Evolutionary conservation across 1,284 basidiomycete species (phyloP), one percentile per base, ranked within the genome.

Genomic region (Termitomyces sp.): DNA sequence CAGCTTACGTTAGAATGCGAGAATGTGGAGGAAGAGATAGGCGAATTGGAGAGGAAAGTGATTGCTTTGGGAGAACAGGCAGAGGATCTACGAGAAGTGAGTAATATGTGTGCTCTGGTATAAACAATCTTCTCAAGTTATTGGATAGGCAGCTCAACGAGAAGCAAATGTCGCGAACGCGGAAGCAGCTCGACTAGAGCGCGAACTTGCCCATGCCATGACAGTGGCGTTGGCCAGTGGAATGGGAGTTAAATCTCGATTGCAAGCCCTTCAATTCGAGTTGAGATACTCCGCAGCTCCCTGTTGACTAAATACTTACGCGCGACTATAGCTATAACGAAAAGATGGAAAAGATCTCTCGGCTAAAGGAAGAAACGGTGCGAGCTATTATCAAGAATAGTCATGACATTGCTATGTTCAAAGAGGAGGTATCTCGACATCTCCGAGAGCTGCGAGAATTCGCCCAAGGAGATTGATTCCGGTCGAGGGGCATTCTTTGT

Each of bases 381-480:
- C 80, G 86, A 1, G 84, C 84, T n/a, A 88, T 91, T 57, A 78
- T 88, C 58, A 90, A 89, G 74, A 90, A 84, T 67, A 86, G 84
- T 63, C 86, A 85, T 58, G 88, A 91, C 53, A 86, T 89, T 43
- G 84, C 83, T 26, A 76, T 81, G 62, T 90, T 90, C 73, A 90
- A 90, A 69, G 81, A 84, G 55, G 83, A 86, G 57, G 81, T 90
- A 13, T 86, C 87, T 39, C 78, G 78, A 54, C 81, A 84, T 61
- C 73, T 91, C 34, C 76, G 79, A 61, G 79, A 84, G 61, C 71
- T 91, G 38, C 77, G 79, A 60, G 81, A 84, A 56, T 84, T 84
- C 65, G 84, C 85, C 8, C 86, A 88, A 63, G 75, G 78, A 50
- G 71, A 71, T 56, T 72, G 62, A 71, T 65, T 19, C 17, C 15